Evolutionary conservation across 2,329 filamentous ascomycete species (phyloP), one percentile per base, ranked within the genome.

Genomic region (Colletotrichum destructivum): DNA sequence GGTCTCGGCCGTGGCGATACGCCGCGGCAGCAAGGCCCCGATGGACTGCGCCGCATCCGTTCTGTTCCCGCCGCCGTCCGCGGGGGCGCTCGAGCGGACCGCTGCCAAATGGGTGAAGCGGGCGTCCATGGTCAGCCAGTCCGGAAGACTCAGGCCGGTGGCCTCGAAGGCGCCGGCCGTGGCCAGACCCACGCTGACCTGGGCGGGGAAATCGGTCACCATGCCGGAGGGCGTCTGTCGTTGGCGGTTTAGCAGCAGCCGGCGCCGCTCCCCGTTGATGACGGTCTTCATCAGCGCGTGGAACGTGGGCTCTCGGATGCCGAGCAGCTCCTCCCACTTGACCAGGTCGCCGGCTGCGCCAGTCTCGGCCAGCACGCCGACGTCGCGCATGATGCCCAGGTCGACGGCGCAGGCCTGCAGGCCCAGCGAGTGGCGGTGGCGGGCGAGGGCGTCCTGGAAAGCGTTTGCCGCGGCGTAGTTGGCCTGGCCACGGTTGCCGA

Each of bases 401-500:
- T n/a, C 16, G 4, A 47, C 44, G 7, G 16, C 26, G 44, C 5
- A 16, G 44, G 18, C 44, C 44, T n/a, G 16, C 16, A 47, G 15
- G 44, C 44, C 16, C 44, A 23, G 23, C 23, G 23, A 23, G 44
- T 4, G 16, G n/a, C 18, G 15, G n/a, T 47, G 44, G 18, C 2
- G 44, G 9, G 5, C 15, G 6, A 16, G 15, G 18, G 23, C 18
- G 6, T n/a, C 15, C 16, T 60, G 56, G 18, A 31, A 60, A 1
- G 6, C 5, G 38, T n/a, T 18, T 0, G 18, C 56, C 4, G 56
- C 56, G 1, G 35, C 5, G 42, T 60, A 60, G 56, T 60, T 60
- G 4, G 38, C 56, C 38, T 44, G 38, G 5, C 56, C 56, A 11
- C 56, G 38, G 60, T 78, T 79, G 7, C 79, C 79, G 2, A 75